Conservation (phyloP, 345 rosid genomes). For the Mercurialis annua region DNA sequence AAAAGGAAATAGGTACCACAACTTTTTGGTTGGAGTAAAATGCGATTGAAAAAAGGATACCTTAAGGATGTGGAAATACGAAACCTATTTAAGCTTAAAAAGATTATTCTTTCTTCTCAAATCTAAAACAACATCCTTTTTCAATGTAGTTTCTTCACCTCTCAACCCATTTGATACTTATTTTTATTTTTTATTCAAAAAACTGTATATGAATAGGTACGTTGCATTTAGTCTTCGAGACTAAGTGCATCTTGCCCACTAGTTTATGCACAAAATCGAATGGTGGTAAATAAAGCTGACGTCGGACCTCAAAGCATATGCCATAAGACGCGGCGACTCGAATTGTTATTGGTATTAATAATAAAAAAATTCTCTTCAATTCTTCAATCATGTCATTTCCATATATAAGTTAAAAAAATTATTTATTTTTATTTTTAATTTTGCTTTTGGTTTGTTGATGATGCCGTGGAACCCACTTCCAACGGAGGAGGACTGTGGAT, state of each 20-base stretch:
- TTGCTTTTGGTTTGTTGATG: conserved; percentile 9
- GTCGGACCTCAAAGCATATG: conserved; percentile 37
- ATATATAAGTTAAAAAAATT: not conserved
- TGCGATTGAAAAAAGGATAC: not conserved
- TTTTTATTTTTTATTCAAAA: not conserved
- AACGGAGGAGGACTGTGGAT: conserved; percentile 44
- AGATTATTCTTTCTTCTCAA: not conserved
- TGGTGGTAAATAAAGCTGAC: conserved; percentile 2
- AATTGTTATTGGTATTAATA: conserved; percentile 14
- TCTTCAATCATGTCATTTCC: not conserved
- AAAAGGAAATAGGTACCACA: not conserved
- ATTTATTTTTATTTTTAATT: not conserved
- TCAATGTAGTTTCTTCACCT: not conserved
- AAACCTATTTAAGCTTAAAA: not conserved
- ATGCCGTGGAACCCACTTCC: conserved; percentile 76
- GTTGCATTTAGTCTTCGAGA: not conserved
- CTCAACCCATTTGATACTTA: not conserved
- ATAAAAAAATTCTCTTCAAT: not conserved
- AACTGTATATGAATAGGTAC: not conserved
- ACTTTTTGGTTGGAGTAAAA: not conserved
- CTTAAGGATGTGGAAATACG: conserved; percentile 1
- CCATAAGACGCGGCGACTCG: conserved; percentile 41
- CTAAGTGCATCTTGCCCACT: conserved; percentile 2
- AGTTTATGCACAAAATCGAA: not conserved
- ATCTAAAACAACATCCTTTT: not conserved